Base-by-base conservation (phyloP, 2,329 filamentous ascomycete genomes). In the Alternaria triticimaculans region DNA sequence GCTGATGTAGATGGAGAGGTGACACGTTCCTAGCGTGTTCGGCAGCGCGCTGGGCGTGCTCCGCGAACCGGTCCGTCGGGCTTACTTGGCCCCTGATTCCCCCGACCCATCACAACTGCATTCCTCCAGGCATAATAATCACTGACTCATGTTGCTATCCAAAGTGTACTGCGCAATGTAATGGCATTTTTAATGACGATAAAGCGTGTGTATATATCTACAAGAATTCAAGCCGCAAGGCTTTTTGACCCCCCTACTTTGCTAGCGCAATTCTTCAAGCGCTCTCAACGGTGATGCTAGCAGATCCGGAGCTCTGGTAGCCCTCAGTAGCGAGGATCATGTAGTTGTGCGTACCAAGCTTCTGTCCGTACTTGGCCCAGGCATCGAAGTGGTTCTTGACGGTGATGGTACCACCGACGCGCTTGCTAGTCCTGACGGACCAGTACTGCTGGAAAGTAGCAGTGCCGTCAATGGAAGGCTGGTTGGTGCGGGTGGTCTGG, bases 291-390 rank as follows among this genome's bases (percentile, higher is more conserved):
- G 80, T 86, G 63, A 87, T 86, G 51, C 70, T 76, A 45, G 85
- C 80, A 55, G 76, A 80, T 1, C 86, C 85, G 63, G 79, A 82
- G 77, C 84, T 86, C 64, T 80, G 76, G 75, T 86, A 87, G 4
- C 84, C 86, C 75, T 87, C 86, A 1, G 84, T 85, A 14, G 86
- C 86, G 20, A 87, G 76, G 64, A 88, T 86, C 80, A 84, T 82
- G 74, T 88, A 88, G 74, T 87, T 79, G 67, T 82, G 80, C 43
- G 60, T 79, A 3, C 86, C 86, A 11, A 88, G 71, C 25, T 76
- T 80, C 74, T 87, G 74, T 4, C 86, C 86, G n/a, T 75, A 70
- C 41, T 79, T 78, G 20, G 74, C 74, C 86, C 86, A 88, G 8
- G 85, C 85, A 67, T 84, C 80, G 69, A 88, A 87, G 73, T 87